Base-by-base conservation (phyloP, 176 grass and related monocot genomes). In the Paspalum vaginatum region DNA sequence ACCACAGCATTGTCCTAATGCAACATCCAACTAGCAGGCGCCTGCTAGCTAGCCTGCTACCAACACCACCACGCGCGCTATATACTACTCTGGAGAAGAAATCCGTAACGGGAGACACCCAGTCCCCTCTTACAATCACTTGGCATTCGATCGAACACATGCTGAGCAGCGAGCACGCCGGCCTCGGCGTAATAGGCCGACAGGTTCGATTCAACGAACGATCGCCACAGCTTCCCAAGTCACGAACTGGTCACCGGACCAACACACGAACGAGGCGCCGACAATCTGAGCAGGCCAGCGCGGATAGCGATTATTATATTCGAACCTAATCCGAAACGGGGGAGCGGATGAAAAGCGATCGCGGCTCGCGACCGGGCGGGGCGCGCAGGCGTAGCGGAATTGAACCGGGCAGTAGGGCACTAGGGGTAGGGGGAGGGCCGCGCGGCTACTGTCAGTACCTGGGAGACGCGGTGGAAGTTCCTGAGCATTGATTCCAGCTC, bases 401-500 rank as follows among this genome's bases (percentile, higher is more conserved):
- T 22, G 21, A 59, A 59, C 56, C 2, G 65, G 2, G 21, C 6
- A 75, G 25, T 22, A 14, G 21, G 72, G 32, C 32, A 32, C 2
- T 32, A 32, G 32, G 32, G 1, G 32, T 32, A 32, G 32, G 9
- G 0, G 49, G 43, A 61, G 20, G n/a, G 59, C 43, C 40, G 32
- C 32, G 51, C 65, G 74, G 79, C 71, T 5, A 72, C 72, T 25
- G 65, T 24, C 65, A 13, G 65, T 68, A 87, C 90, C 78, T 96
- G 85, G 77, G 77, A 92, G 58, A 96, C 77, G 65, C 80, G 82
- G n/a, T 86, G 87, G 76, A 96, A 96, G 83, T 81, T 90, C 9
- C 66, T 65, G 69, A 93, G 84, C 43, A 93, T 55, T 37, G 79
- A 87, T 21, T 96, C 83, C 83, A 90, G 48, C 74, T 77, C 83